A percentile compares a stretch with the other conserved stretches of the same genome.
These are phyloP conservation scores for Phytophthora agathidicida DNA, from an alignment of 352 stramenopile species.

Conservation along the genomic window DNA sequence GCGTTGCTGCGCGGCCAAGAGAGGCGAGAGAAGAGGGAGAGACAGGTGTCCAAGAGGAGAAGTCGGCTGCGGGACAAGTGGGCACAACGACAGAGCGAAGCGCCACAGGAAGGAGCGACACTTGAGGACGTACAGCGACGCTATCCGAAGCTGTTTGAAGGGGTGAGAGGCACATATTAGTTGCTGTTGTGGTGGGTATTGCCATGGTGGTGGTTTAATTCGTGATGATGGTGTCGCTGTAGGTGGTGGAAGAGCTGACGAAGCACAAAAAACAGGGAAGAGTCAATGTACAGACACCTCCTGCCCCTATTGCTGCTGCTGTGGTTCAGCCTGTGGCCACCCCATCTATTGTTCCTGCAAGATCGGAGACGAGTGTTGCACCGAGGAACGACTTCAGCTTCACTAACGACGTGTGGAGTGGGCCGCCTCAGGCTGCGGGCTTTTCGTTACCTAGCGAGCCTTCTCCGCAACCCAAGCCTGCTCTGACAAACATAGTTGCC, in stretches of 20 bases:
- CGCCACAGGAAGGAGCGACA: conserved; percentile 27
- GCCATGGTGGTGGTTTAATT: background rate
- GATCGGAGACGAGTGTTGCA: background rate
- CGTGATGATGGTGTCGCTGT: background rate
- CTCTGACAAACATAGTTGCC: too few relatives aligned
- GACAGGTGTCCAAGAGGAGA: conserved; percentile 39
- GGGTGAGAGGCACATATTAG: conserved; percentile 22
- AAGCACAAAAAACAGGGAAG: conserved; percentile 5
- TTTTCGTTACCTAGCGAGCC: conserved; percentile 15
- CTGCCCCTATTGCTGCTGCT: background rate
- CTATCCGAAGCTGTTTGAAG: conserved; percentile 53
- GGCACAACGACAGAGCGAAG: conserved; percentile 37
- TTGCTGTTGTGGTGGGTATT: background rate
- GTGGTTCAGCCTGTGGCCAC: background rate
- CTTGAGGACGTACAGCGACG: conserved; percentile 43
- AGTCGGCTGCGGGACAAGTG: conserved; percentile 45
- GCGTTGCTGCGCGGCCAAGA: conserved; percentile 37
- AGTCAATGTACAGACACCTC: background rate
- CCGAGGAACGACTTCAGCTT: conserved; percentile 16
- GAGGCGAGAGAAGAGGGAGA: conserved; percentile 1
- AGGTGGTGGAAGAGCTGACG: conserved; percentile 19
- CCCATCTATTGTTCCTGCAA: background rate
- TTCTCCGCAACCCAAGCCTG: background rate
- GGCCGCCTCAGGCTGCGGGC: conserved; percentile 10
- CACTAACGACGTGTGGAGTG: conserved; percentile 23